Percentiles rank a stretch among this genome's conserved stretches.
Evolutionary conservation across 345 rosid genomes (phyloP).

Genomic region (Hibiscus trionum): DNA sequence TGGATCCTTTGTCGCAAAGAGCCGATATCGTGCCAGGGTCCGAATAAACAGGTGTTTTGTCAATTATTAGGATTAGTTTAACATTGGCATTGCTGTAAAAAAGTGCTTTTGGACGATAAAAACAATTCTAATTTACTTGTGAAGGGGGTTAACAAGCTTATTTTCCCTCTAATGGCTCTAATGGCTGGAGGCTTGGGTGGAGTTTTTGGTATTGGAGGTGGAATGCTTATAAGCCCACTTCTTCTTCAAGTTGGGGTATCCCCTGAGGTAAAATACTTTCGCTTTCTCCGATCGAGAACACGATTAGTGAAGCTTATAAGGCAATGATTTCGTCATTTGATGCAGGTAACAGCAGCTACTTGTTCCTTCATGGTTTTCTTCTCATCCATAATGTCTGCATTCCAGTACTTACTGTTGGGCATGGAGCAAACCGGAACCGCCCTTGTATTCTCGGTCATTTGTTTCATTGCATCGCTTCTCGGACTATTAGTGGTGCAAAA

Average conservation of each 20-base stretch:
- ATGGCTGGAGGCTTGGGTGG: slow-evolving; percentile 80
- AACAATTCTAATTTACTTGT: background rate
- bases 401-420: slow-evolving; percentile 61
- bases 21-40: slow-evolving; percentile 17
- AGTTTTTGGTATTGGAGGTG: slow-evolving; percentile 88
- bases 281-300: background rate
- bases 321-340: background rate
- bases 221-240: slow-evolving; percentile 85
- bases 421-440: slow-evolving; percentile 53
- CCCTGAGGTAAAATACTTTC: slow-evolving; percentile 44
- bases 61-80: background rate
- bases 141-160: slow-evolving; percentile 39
- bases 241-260: slow-evolving; percentile 71
- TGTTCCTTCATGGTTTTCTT: slow-evolving; percentile 70
- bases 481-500: slow-evolving; percentile 66
- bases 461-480: slow-evolving; percentile 58
- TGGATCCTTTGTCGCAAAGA: slow-evolving; percentile 50
- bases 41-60: slow-evolving; percentile 28
- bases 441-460: slow-evolving; percentile 41
- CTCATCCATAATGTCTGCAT: slow-evolving; percentile 62
- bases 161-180: slow-evolving; percentile 66
- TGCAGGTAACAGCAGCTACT: slow-evolving; percentile 74
- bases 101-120: too few relatives aligned
- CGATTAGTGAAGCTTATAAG: background rate
- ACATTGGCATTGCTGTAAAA: too few relatives aligned